phyloP scores from a whole-genome alignment of 2,329 filamentous ascomycete genomes.

The Neofusicoccum parvum region DNA sequence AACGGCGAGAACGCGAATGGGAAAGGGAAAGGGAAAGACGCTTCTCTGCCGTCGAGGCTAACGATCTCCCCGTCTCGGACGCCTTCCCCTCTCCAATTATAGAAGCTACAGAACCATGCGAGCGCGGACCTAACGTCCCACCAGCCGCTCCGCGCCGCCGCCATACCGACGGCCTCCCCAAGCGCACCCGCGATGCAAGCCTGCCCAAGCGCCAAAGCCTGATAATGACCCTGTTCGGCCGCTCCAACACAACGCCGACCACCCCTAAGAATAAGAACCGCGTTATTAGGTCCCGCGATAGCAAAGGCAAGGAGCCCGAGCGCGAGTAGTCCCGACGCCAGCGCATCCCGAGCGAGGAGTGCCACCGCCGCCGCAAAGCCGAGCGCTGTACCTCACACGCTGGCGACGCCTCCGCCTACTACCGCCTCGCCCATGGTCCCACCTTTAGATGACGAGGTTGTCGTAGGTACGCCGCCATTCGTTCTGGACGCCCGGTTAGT shows the following conservation, averaged over 20 bases:
- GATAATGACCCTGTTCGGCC: neutral
- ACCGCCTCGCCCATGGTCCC: neutral
- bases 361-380: slow-evolving; percentile 9
- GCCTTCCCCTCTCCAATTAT: neutral
- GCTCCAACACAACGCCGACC: neutral
- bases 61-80: neutral
- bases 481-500: neutral
- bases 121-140: neutral
- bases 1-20: neutral
- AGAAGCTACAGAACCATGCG: neutral
- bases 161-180: neutral
- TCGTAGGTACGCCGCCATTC: neutral
- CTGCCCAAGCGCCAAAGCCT: neutral
- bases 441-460: neutral
- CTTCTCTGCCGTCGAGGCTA: neutral
- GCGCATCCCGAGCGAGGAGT: slow-evolving; percentile 4
- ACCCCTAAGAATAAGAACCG: neutral
- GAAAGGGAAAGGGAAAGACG: neutral
- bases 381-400: slow-evolving; percentile 4
- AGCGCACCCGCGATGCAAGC: neutral
- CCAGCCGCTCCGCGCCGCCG: slow-evolving; percentile 2
- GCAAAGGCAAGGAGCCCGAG: slow-evolving; percentile 2
- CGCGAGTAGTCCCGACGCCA: neutral
- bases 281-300: neutral
- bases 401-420: neutral